Evolutionary conservation across 2,329 filamentous ascomycete genomes (phyloP), one percentile per base, ranked within the genome.

Genomic region (Fusarium pilosicola): DNA sequence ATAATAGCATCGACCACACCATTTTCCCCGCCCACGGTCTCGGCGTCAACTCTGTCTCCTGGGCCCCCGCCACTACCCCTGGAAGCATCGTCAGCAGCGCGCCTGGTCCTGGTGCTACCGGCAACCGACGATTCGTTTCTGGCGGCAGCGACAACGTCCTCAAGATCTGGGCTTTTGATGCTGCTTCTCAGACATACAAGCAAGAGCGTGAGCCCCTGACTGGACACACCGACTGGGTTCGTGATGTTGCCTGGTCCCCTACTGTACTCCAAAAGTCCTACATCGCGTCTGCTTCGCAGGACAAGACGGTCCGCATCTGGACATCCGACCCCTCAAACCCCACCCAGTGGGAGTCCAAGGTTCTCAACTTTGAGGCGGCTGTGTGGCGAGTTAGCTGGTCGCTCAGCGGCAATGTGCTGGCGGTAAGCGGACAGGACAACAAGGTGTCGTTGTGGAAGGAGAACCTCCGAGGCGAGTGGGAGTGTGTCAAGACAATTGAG

Each of bases 371-470:
- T 77, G 96, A 98, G 70, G 91, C 93, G 9, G 92, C 95, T 52
- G 89, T 97, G 67, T 99, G 96, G 96, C 91, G 96, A 63, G 96
- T 98, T 51, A 98, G 94, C 87, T 99, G 96, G 96, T 97, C 95
- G 78, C 87, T 98, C 80, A 97, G 94, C 83, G 96, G 96, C 59
- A 99, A 99, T 81, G 95, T 98, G 26, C 87, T 99, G 78, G 96
- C 96, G 15, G 94, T 98, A 71, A 96, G 93, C 80, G 94, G 94
- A 44, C 94, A 93, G 32, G 96, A 99, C 84, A 99, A 99, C 87
- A 95, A 97, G 85, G 95, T 99, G 63, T 97, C 93, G 61, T 84
- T 99, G 82, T 99, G 96, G 96, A 99, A 98, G 89, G 96, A 99
- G 89, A 97, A 97, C 82, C 86, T 99, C 77, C 93, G 93, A 81